A percentile compares a stretch with the other conserved stretches of the same genome.
These are phyloP conservation scores for Oryza rufipogon DNA, from an alignment of 176 grass and related monocot species.

Conservation along the genomic window DNA sequence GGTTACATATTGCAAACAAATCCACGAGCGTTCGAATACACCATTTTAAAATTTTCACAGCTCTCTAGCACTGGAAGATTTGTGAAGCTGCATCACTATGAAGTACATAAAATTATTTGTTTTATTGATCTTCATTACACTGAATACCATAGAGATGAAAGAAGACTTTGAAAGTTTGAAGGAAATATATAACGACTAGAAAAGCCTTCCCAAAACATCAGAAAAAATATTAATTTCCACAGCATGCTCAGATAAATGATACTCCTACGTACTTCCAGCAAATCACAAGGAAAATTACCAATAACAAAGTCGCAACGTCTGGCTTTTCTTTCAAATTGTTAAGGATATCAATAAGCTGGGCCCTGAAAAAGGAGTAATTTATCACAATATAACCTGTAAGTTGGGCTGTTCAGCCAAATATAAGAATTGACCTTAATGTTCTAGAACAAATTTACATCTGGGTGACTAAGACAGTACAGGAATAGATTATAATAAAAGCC, in stretches of 20 bases:
- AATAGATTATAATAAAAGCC: background rate
- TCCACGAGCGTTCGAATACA: conserved; percentile 6
- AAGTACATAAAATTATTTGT: conserved; percentile 7
- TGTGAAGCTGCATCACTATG: background rate
- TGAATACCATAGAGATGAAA: conserved; percentile 7
- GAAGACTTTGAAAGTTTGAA: background rate
- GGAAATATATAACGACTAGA: conserved; percentile 6
- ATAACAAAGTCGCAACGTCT: conserved; percentile 92
- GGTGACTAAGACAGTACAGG: background rate
- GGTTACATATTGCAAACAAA: conserved; percentile 27
- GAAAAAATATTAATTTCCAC: conserved; percentile 4
- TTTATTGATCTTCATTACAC: conserved; percentile 11
- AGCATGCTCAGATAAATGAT: conserved; percentile 27
- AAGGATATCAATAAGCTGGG: conserved; percentile 93
- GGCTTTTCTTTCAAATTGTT: conserved; percentile 97
- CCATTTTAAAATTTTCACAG: background rate
- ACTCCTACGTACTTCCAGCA: conserved; percentile 29
- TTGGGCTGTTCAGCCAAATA: conserved; percentile 4
- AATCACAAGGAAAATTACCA: conserved; percentile 65
- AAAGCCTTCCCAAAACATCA: background rate
- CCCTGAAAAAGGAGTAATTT: conserved; percentile 63
- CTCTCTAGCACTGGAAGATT: conserved; percentile 6
- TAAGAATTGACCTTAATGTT: conserved; percentile 18
- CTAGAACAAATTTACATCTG: background rate
- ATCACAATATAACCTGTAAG: conserved; percentile 11